Conservation (phyloP, 2,329 filamentous ascomycete species). For the Raffaelea ambrosiae region DNA sequence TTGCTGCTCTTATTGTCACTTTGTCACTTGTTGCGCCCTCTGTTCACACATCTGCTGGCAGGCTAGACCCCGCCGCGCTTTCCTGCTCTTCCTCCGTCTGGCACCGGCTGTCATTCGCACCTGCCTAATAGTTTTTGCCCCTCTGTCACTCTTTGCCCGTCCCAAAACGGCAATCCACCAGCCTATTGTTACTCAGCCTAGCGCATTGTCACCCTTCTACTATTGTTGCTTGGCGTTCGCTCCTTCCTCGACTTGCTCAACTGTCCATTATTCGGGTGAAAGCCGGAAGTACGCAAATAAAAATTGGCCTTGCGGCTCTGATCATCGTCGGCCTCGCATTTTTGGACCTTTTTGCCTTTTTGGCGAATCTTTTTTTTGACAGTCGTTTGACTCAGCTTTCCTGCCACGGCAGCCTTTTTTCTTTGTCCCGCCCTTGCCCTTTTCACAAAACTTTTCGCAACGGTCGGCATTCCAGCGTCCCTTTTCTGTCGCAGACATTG, state of each 20-base stretch:
- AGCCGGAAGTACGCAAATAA: too few species aligned
- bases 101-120: not conserved
- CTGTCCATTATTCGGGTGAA: too few species aligned
- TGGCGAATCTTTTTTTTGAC: not conserved
- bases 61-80: slow-evolving; percentile 1
- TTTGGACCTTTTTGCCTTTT: not conserved
- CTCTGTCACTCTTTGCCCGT: not conserved
- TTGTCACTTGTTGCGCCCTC: too few species aligned
- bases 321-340: not conserved
- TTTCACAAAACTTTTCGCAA: too few species aligned
- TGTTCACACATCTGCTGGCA: too few species aligned
- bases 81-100: too few species aligned
- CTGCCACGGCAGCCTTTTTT: not conserved
- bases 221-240: not conserved
- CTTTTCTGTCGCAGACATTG: too few species aligned
- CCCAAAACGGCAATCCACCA: not conserved
- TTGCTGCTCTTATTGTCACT: too few species aligned
- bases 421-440: too few species aligned
- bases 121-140: not conserved
- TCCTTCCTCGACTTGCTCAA: not conserved
- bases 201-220: not conserved
- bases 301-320: too few species aligned
- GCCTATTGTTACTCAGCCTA: not conserved
- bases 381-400: not conserved
- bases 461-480: not conserved